phyloP scores from a whole-genome alignment of 306 rosid species.

The Rosa persica region DNA sequence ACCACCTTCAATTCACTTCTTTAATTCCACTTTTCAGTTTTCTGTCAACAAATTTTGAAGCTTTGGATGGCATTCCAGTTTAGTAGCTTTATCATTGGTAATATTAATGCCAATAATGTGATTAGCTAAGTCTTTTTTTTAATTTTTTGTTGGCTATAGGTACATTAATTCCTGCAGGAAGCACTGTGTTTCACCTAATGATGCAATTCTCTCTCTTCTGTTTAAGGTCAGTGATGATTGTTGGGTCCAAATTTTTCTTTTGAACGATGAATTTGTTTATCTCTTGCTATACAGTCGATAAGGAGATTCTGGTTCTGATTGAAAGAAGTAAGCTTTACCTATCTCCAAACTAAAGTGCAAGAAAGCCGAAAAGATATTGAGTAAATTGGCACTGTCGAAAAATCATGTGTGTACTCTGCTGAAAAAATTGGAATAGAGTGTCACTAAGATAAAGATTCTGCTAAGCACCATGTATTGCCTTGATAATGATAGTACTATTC shows the following conservation, averaged over 20 bases:
- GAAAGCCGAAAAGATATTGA: neutral
- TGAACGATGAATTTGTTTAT: no score
- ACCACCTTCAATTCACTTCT: neutral
- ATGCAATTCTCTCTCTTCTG: slow-evolving; percentile 53
- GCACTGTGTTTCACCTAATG: slow-evolving; percentile 56
- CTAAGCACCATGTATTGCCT: neutral
- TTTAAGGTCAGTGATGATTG: slow-evolving; percentile 47
- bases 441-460: neutral
- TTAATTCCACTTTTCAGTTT: neutral
- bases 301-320: no score
- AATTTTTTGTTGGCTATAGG: slow-evolving; percentile 58
- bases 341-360: neutral
- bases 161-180: slow-evolving; percentile 62
- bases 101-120: neutral
- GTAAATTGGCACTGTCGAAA: neutral
- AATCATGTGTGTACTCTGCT: neutral
- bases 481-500: neutral
- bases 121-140: neutral
- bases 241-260: no score
- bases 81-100: neutral
- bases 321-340: no score
- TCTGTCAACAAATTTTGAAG: neutral
- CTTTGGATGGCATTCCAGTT: neutral
- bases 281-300: no score
- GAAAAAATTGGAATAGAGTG: neutral